Conservation (phyloP, 148 eudicot species). For the Arbutus unedo region DNA sequence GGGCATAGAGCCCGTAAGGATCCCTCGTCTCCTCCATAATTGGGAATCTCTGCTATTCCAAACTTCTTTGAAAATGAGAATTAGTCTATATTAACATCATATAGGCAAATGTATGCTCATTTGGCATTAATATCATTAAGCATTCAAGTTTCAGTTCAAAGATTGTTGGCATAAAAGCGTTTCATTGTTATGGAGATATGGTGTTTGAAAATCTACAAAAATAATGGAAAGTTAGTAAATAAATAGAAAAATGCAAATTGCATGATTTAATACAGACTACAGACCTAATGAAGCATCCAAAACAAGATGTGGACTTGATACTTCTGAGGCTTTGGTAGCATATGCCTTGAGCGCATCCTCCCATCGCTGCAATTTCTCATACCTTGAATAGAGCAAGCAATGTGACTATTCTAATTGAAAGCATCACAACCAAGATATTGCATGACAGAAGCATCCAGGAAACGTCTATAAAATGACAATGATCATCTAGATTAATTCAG, state of each 20-base stretch:
- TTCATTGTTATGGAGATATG: neutral
- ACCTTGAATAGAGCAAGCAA: conserved; percentile 47
- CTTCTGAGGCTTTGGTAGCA: conserved; percentile 69
- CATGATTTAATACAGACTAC: conserved; percentile 38
- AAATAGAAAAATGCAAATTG: neutral
- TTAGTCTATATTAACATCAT: neutral
- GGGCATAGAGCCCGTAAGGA: neutral
- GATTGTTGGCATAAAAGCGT: neutral
- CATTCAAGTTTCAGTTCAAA: neutral
- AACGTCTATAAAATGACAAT: neutral
- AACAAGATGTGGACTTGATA: conserved; percentile 58
- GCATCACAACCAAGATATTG: neutral
- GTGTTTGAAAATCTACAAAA: neutral
- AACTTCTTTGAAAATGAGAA: neutral
- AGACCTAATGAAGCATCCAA: conserved; percentile 92
- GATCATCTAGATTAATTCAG: neutral
- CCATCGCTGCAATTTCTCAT: conserved; percentile 97
- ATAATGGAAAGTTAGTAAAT: neutral
- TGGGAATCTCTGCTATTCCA: neutral
- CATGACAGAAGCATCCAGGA: conserved; percentile 8
- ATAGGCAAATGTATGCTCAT: neutral
- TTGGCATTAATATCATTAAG: neutral
- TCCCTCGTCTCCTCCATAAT: neutral
- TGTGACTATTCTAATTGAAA: conserved; percentile 19
- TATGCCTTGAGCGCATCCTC: conserved; percentile 95